A percentile compares a stretch with the other conserved stretches of the same genome.
These are phyloP conservation scores for Candida xiaguanensis DNA, from an alignment of 805 yeast species.

Conservation along the genomic window DNA sequence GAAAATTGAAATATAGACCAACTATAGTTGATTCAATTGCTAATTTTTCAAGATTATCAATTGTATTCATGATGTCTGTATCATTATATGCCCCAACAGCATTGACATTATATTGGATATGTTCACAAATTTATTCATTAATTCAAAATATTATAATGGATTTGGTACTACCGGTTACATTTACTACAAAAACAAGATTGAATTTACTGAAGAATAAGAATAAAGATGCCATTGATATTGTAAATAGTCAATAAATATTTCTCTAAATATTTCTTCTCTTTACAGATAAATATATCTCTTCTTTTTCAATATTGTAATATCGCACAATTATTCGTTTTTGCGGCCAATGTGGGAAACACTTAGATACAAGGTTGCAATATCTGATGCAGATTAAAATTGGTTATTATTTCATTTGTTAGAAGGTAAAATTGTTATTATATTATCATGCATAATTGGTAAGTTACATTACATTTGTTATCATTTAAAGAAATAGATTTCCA, in stretches of 20 bases:
- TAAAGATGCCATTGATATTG: slow-evolving; percentile 10
- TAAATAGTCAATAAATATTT: not conserved
- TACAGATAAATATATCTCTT: too few species aligned
- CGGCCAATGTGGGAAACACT: too few species aligned
- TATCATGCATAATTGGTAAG: too few species aligned
- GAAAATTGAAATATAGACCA: slow-evolving; percentile 46
- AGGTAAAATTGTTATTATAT: too few species aligned
- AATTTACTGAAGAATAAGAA: slow-evolving; percentile 11
- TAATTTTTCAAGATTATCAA: slow-evolving; percentile 68
- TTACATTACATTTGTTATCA: too few species aligned
- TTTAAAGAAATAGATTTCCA: too few species aligned
- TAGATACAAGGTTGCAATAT: too few species aligned
- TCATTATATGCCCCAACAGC: slow-evolving; percentile 86
- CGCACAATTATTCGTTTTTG: too few species aligned
- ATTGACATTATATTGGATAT: slow-evolving; percentile 82
- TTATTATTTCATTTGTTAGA: too few species aligned
- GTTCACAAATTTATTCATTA: slow-evolving; percentile 76
- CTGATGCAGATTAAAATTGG: too few species aligned
- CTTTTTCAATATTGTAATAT: too few species aligned
- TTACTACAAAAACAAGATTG: slow-evolving; percentile 41
- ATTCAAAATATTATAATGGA: slow-evolving; percentile 74
- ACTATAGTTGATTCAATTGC: slow-evolving; percentile 62
- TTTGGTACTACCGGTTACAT: slow-evolving; percentile 54
- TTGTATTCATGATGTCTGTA: slow-evolving; percentile 77
- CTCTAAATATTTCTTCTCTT: too few species aligned